Conservation (phyloP, 2,329 filamentous ascomycete genomes). For the Dactylella cylindrospora region DNA sequence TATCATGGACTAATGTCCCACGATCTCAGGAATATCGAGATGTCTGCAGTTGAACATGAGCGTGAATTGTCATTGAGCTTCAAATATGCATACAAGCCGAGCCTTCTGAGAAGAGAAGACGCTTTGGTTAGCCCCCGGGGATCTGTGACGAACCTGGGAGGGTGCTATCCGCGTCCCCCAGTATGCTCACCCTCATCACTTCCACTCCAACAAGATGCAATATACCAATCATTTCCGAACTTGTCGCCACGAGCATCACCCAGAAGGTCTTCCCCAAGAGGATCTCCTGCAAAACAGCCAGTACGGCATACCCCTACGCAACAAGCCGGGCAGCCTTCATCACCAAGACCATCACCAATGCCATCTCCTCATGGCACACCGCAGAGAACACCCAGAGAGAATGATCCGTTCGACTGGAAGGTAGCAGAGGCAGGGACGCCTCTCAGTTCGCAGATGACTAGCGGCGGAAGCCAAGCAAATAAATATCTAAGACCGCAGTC, state of each 20-base stretch:
- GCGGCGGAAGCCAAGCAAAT: background rate
- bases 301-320: slow-evolving; percentile 10
- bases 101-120: slow-evolving; percentile 11
- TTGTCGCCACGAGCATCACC: slow-evolving; percentile 24
- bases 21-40: slow-evolving; percentile 13
- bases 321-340: background rate
- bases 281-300: background rate
- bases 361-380: slow-evolving; percentile 14
- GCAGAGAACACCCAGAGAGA: slow-evolving; percentile 6
- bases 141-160: slow-evolving; percentile 27
- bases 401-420: slow-evolving; percentile 10
- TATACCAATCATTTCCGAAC: slow-evolving; percentile 33
- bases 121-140: slow-evolving; percentile 14
- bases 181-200: slow-evolving; percentile 37
- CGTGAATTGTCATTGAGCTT: slow-evolving; percentile 35
- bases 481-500: background rate
- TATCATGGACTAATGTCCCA: background rate
- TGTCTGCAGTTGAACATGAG: slow-evolving; percentile 28
- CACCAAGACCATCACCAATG: slow-evolving; percentile 3
- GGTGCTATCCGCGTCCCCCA: slow-evolving; percentile 19
- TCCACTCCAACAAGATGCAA: slow-evolving; percentile 36
- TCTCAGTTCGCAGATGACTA: background rate
- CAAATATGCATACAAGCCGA: slow-evolving; percentile 36
- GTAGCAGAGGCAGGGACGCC: slow-evolving; percentile 1
- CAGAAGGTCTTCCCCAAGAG: slow-evolving; percentile 8